Percentiles rank a stretch among this genome's conserved stretches.
These are phyloP conservation scores for Nitzschia sp. DNA, from an alignment of 108 stramenopile species.

Conservation along the genomic window DNA sequence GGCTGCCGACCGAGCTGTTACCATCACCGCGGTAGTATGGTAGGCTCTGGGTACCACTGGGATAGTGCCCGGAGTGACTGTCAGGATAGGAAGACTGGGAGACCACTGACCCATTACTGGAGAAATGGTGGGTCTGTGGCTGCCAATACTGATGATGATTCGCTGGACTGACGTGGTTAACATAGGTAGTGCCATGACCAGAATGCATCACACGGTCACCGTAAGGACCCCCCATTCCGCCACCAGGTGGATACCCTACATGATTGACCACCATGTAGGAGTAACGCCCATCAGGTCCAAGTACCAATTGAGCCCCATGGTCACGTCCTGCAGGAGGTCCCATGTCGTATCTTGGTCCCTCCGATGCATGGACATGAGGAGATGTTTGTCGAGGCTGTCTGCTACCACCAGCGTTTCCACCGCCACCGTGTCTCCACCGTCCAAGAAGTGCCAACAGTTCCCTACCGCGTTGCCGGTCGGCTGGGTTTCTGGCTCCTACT, in stretches of 20 bases:
- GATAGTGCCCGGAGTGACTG: conserved; percentile 30
- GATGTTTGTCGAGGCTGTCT: conserved; percentile 1
- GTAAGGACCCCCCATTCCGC: conserved; percentile 1
- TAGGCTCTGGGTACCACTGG: conserved; percentile 20
- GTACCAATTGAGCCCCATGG: conserved; percentile 46
- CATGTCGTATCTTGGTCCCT: conserved; percentile 7
- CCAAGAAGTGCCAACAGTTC: conserved; percentile 74
- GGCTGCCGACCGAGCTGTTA: conserved; percentile 30
- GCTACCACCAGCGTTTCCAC: conserved; percentile 7
- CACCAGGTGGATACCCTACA: conserved; percentile 16
- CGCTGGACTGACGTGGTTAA: conserved; percentile 7
- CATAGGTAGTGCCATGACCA: conserved; percentile 3
- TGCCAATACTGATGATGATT: conserved; percentile 20
- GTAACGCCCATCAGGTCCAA: conserved; percentile 80
- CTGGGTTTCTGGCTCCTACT: conserved; percentile 56
- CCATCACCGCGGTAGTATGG: conserved; percentile 30
- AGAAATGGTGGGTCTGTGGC: conserved; percentile 20
- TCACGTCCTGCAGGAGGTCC: background rate
- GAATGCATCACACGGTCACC: conserved; percentile 14
- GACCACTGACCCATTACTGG: conserved; percentile 15
- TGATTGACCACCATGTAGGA: conserved; percentile 62
- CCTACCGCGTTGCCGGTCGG: conserved; percentile 75
- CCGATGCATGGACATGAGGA: background rate
- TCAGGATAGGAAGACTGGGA: conserved; percentile 25
- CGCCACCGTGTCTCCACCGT: conserved; percentile 63